Conservation (phyloP, 1,284 basidiomycete genomes). For the Naganishia sp. region DNA sequence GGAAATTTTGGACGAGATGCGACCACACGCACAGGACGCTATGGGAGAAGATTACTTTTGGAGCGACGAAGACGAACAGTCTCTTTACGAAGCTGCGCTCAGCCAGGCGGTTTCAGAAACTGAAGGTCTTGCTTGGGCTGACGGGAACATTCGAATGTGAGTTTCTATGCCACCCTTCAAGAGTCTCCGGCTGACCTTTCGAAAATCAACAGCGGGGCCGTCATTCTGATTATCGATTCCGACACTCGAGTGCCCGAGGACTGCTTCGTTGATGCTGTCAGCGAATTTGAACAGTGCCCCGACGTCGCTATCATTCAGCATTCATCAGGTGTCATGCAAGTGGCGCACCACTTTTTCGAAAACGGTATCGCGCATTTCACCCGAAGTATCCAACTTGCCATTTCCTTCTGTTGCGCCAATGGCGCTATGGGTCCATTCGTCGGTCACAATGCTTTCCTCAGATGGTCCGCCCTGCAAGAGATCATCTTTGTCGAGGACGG, state of each 20-base stretch:
- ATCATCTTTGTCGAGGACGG: slow-evolving; percentile 70
- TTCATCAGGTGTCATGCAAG: slow-evolving; percentile 66
- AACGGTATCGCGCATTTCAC: slow-evolving; percentile 67
- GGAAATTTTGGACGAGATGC: slow-evolving; percentile 62
- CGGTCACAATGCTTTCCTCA: slow-evolving; percentile 57
- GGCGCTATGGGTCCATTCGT: slow-evolving; percentile 59
- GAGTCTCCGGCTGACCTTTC: background rate
- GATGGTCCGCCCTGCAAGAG: slow-evolving; percentile 81
- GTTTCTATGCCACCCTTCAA: background rate
- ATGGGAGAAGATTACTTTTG: slow-evolving; percentile 37
- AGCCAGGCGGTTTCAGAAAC: slow-evolving; percentile 57
- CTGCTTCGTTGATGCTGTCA: slow-evolving; percentile 79
- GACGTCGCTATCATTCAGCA: slow-evolving; percentile 64
- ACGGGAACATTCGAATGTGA: slow-evolving; percentile 48
- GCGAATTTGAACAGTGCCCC: slow-evolving; percentile 72
- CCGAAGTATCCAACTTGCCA: slow-evolving; percentile 67
- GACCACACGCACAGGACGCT: slow-evolving; percentile 46
- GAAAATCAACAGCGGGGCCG: slow-evolving; percentile 55
- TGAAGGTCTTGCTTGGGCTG: slow-evolving; percentile 58
- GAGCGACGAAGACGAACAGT: slow-evolving; percentile 43
- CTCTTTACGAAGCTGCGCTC: slow-evolving; percentile 46
- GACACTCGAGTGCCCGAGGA: slow-evolving; percentile 86
- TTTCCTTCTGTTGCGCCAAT: slow-evolving; percentile 68
- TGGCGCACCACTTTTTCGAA: slow-evolving; percentile 70
- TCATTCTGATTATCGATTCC: slow-evolving; percentile 72